Percentiles rank a stretch among this genome's conserved stretches.
Conservation (phyloP, 2,329 filamentous ascomycete species). For the Ceratocystis lukuohia region DNA sequence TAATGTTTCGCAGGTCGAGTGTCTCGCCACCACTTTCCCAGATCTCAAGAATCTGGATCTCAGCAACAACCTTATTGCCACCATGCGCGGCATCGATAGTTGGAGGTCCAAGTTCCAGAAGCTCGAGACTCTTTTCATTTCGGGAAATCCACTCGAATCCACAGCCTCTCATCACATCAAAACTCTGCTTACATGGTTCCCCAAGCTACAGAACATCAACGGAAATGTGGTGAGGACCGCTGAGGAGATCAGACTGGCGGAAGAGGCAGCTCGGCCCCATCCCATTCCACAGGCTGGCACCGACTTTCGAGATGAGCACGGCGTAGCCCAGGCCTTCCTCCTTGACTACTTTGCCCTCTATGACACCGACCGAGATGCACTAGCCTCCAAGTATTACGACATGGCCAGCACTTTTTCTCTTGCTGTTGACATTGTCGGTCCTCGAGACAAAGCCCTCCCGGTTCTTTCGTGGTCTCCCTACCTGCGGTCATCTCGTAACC, state of each 20-base stretch:
- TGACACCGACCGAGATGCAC: constrained; percentile 53
- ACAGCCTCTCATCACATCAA: constrained; percentile 47
- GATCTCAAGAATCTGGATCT: constrained; percentile 81
- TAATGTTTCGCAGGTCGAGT: constrained; percentile 58
- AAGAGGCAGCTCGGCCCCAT: constrained; percentile 38
- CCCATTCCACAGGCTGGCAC: constrained; percentile 50
- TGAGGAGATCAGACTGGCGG: constrained; percentile 49
- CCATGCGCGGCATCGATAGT: constrained; percentile 50
- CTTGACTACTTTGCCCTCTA: constrained; percentile 60
- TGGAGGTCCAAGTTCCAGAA: constrained; percentile 71
- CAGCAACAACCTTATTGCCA: constrained; percentile 65
- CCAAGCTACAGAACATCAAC: constrained; percentile 65
- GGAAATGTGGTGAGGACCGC: constrained; percentile 58
- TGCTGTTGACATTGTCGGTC: constrained; percentile 50
- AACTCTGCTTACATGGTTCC: constrained; percentile 70
- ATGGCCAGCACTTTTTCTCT: constrained; percentile 61
- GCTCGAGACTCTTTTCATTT: constrained; percentile 68
- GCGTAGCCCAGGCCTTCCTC: constrained; percentile 64
- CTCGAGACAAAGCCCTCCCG: constrained; percentile 33
- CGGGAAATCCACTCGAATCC: constrained; percentile 59
- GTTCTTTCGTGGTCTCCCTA: constrained; percentile 58
- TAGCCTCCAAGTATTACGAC: constrained; percentile 61
- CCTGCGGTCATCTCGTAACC: constrained; percentile 64
- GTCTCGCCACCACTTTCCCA: constrained; percentile 66
- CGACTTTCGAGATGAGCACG: constrained; percentile 59